A percentile compares a stretch with the other conserved stretches of the same genome.
phyloP scores from a whole-genome alignment of 805 yeast species.

The Metschnikowia baotianmanensis region DNA sequence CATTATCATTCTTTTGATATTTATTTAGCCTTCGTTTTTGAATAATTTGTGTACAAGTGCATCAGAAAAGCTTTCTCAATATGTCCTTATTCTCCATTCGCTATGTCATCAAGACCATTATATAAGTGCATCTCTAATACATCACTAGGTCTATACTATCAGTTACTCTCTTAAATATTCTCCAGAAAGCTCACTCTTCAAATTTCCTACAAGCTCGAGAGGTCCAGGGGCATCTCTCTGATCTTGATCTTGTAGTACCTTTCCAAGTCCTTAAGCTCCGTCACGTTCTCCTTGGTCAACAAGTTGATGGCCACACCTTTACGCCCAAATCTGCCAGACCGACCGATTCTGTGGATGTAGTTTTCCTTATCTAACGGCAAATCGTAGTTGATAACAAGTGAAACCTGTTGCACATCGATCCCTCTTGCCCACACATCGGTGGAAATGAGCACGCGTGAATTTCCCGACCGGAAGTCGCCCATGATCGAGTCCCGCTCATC shows the following conservation, averaged over 20 bases:
- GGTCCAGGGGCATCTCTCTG: slow-evolving; percentile 61
- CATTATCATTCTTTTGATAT: too few species aligned
- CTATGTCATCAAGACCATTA: too few species aligned
- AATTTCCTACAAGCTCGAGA: slow-evolving; percentile 4
- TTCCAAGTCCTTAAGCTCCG: slow-evolving; percentile 71
- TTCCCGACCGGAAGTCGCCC: slow-evolving; percentile 94
- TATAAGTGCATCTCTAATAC: not conserved
- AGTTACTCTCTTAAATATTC: not conserved
- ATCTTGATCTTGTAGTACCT: slow-evolving; percentile 71
- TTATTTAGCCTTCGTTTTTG: too few species aligned
- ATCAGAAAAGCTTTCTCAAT: too few species aligned
- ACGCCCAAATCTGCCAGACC: slow-evolving; percentile 98
- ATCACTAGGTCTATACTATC: not conserved
- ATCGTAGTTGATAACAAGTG: slow-evolving; percentile 93
- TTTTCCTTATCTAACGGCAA: slow-evolving; percentile 90
- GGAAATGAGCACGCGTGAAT: slow-evolving; percentile 88
- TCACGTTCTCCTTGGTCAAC: slow-evolving; percentile 75
- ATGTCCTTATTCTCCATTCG: too few species aligned
- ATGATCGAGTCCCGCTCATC: slow-evolving; percentile 91
- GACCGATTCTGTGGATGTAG: slow-evolving; percentile 96
- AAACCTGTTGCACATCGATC: slow-evolving; percentile 97
- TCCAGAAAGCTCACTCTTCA: not conserved
- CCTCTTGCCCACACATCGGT: slow-evolving; percentile 99
- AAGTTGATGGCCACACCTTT: slow-evolving; percentile 98
- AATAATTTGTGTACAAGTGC: too few species aligned